These are phyloP conservation scores for Pichia norvegensis DNA, from an alignment of 1,139 yeast genomes.

Conservation along the genomic window DNA sequence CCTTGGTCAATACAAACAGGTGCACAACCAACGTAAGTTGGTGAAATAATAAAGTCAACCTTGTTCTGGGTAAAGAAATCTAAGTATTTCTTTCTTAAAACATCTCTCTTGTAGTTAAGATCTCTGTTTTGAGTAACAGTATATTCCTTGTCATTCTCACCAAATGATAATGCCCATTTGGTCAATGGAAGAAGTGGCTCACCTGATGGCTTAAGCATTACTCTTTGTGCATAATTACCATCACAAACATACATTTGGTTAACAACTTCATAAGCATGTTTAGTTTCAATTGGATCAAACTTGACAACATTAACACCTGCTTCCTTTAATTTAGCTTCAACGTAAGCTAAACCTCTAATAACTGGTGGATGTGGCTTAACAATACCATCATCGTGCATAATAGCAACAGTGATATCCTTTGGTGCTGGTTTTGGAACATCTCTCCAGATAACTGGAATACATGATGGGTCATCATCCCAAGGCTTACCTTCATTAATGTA, in stretches of 20 bases:
- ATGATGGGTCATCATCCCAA: slow-evolving; percentile 46
- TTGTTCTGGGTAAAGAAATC: slow-evolving; percentile 45
- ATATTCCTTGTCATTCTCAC: slow-evolving; percentile 44
- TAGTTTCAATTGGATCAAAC: slow-evolving; percentile 46
- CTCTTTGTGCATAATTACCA: slow-evolving; percentile 49
- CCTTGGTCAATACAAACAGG: slow-evolving; percentile 38
- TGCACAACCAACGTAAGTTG: slow-evolving; percentile 65
- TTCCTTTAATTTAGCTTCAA: slow-evolving; percentile 32
- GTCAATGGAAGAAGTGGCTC: slow-evolving; percentile 58
- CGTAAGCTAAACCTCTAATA: slow-evolving; percentile 37
- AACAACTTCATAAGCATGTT: slow-evolving; percentile 46
- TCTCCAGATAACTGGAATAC: slow-evolving; percentile 52
- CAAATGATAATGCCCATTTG: slow-evolving; percentile 50
- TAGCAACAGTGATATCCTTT: slow-evolving; percentile 35
- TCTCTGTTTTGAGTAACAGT: slow-evolving; percentile 41
- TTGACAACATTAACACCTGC: slow-evolving; percentile 40
- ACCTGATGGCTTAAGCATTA: slow-evolving; percentile 49
- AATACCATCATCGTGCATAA: slow-evolving; percentile 39
- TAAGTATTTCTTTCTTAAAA: slow-evolving; percentile 47
- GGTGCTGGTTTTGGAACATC: slow-evolving; percentile 39
- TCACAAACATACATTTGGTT: slow-evolving; percentile 48
- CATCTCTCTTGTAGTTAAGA: slow-evolving; percentile 44
- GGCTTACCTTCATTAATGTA: slow-evolving; percentile 57
- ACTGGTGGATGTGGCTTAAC: slow-evolving; percentile 55
- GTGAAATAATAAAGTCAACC: slow-evolving; percentile 62